These are phyloP conservation scores for Backusella sp. DNA, from an alignment of 192 early-diverging fungal species.

Conservation along the genomic window DNA sequence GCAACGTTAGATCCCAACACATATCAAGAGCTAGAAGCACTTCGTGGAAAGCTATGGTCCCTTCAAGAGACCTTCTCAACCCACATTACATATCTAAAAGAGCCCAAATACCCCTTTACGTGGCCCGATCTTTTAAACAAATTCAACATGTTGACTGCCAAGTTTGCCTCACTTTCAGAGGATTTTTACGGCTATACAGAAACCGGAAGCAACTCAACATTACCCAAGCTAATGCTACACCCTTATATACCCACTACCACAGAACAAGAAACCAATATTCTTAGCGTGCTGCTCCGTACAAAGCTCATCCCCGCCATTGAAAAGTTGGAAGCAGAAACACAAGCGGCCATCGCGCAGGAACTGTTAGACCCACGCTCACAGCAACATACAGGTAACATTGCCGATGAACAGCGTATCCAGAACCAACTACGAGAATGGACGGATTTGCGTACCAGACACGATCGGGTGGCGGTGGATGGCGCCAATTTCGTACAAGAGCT, in stretches of 20 bases:
- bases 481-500: constrained; percentile 17
- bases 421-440: constrained; percentile 23
- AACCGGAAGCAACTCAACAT: constrained; percentile 28
- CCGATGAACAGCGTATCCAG: constrained; percentile 22
- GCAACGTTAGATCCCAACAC: constrained; percentile 29
- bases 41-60: constrained; percentile 34
- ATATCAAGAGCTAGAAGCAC: constrained; percentile 30
- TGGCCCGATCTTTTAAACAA: constrained; percentile 45
- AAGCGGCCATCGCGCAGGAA: constrained; percentile 21
- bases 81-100: constrained; percentile 37
- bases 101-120: constrained; percentile 37
- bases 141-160: constrained; percentile 44
- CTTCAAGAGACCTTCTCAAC: constrained; percentile 39
- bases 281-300: constrained; percentile 36
- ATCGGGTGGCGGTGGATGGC: constrained; percentile 26
- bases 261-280: constrained; percentile 36
- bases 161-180: constrained; percentile 38
- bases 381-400: background rate
- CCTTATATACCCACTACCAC: constrained; percentile 33
- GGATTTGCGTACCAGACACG: constrained; percentile 24
- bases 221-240: constrained; percentile 37
- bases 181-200: constrained; percentile 36
- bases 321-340: constrained; percentile 30
- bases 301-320: constrained; percentile 44
- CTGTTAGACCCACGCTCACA: background rate